A percentile compares a stretch with the other conserved stretches of the same genome.
Conservation (phyloP, 2,329 filamentous ascomycete species). For the Incumbomyces delicatus region DNA sequence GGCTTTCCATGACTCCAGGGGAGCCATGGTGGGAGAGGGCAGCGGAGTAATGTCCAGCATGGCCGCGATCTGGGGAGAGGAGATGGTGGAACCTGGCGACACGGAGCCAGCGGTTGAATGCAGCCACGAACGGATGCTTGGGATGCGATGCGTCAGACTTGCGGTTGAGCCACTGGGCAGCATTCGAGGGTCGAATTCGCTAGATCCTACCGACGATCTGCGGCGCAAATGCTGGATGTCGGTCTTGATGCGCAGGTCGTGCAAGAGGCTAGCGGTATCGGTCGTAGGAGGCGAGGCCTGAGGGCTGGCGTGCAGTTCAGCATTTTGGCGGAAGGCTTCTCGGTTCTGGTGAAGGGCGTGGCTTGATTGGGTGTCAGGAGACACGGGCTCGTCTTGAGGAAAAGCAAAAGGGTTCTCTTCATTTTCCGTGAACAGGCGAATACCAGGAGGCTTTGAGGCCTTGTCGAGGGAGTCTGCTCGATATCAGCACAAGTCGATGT, state of each 20-base stretch:
- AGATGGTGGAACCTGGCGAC: slow-evolving; percentile 56
- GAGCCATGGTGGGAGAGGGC: slow-evolving; percentile 64
- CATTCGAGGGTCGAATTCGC: slow-evolving; percentile 25
- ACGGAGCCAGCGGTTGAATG: slow-evolving; percentile 35
- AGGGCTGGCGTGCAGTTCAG: slow-evolving; percentile 6
- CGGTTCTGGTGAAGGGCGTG: slow-evolving; percentile 11
- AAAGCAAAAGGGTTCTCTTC: slow-evolving; percentile 7
- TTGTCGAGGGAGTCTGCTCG: neutral
- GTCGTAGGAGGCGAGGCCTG: slow-evolving; percentile 2
- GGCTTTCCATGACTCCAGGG: slow-evolving; percentile 55
- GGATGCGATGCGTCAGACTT: slow-evolving; percentile 34
- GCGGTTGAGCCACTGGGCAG: slow-evolving; percentile 33
- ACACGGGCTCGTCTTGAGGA: neutral
- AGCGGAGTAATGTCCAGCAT: slow-evolving; percentile 72
- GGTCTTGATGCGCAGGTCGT: slow-evolving; percentile 19
- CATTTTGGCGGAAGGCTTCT: slow-evolving; percentile 15
- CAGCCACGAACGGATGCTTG: slow-evolving; percentile 34
- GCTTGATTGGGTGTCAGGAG: neutral
- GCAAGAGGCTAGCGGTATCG: slow-evolving; percentile 14
- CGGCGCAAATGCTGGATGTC: slow-evolving; percentile 12
- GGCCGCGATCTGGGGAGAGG: slow-evolving; percentile 63
- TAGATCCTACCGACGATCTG: slow-evolving; percentile 13
- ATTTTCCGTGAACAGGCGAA: slow-evolving; percentile 11
- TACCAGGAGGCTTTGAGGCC: slow-evolving; percentile 6
- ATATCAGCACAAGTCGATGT: no score